Percentiles rank a stretch among this genome's conserved stretches.
Evolutionary conservation across 768 basidiomycete genomes (phyloP).

Genomic region (Cantharellus cinnabarinus): DNA sequence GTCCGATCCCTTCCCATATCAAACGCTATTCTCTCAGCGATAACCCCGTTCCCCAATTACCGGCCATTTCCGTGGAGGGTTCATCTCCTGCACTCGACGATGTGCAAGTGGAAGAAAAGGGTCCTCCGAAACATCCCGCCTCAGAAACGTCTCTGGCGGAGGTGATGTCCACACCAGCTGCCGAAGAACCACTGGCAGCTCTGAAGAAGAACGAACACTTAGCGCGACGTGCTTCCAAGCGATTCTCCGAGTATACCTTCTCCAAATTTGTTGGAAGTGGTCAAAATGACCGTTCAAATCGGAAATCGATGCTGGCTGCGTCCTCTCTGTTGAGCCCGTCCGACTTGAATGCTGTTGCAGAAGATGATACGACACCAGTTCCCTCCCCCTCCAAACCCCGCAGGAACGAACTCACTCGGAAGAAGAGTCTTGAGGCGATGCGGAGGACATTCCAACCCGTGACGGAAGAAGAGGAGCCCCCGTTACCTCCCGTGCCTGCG

Average conservation of each 20-base stretch:
- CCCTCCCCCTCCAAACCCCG: conserved; percentile 1
- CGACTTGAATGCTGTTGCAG: conserved; percentile 54
- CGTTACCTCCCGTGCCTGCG: background rate
- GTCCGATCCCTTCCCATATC: conserved; percentile 31
- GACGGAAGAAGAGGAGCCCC: background rate
- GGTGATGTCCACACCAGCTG: conserved; percentile 24
- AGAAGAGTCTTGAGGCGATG: background rate
- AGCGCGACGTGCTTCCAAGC: conserved; percentile 82
- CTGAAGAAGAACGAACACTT: conserved; percentile 71
- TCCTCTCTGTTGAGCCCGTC: conserved; percentile 29
- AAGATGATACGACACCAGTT: conserved; percentile 34
- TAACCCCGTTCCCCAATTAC: conserved; percentile 26
- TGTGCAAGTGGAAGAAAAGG: background rate
- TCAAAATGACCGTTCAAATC: background rate
- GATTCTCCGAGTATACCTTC: conserved; percentile 88
- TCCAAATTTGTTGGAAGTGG: conserved; percentile 73
- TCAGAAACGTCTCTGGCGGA: too few species aligned
- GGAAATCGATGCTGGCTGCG: background rate
- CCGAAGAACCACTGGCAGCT: conserved; percentile 69
- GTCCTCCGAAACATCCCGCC: too few species aligned
- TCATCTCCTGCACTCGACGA: conserved; percentile 14
- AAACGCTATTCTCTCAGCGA: conserved; percentile 69
- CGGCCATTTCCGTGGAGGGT: conserved; percentile 35
- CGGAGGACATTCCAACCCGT: background rate
- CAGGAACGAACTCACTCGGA: background rate